Evolutionary conservation across 2,329 filamentous ascomycete species (phyloP), one percentile per base, ranked within the genome.

Genomic region (Monilinia polystroma): DNA sequence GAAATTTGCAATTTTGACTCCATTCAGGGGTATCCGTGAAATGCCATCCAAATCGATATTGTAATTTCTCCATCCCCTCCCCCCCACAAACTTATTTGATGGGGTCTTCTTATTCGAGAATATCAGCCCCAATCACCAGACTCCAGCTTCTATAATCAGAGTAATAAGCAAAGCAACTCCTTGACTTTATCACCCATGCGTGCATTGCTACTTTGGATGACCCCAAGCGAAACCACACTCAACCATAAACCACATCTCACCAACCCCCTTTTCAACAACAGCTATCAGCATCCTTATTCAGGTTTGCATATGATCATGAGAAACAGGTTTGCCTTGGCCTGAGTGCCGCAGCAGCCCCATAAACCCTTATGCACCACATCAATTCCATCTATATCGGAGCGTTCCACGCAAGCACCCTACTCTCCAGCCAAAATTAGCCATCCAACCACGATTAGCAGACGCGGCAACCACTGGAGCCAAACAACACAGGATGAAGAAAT

Each of bases 181-280:
- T 41, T 43, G 55, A 18, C 41, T 18, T 57, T 26, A 57, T 43
- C 29, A 38, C 38, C 38, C 6, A 57, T n/a, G 38, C 38, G 38
- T 57, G 26, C 5, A 26, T 43, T 57, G 55, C 41, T 43, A 47
- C 43, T 38, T 49, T 43, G 26, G 57, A 49, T 59, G 18, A 49
- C 26, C 55, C 41, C 56, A 26, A 59, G 43, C 23, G 26, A 58
- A 47, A 58, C 32, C 38, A 45, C 32, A 41, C 38, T 41, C 38
- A 41, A 41, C 8, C 5, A 8, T 11, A 58, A 45, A 47, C 18
- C 57, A 20, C 43, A 35, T 49, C 57, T 59, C 32, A 64, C 52
- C 63, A 64, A 64, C 63, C 53, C n/a, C 54, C n/a, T 64, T 41
- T 53, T 58, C 63, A 43, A 41, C 53, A 51, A 4, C n/a, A 38